Evolutionary conservation across 306 rosid species (phyloP), one percentile per base, ranked within the genome.

Genomic region (Trifolium subterraneum): DNA sequence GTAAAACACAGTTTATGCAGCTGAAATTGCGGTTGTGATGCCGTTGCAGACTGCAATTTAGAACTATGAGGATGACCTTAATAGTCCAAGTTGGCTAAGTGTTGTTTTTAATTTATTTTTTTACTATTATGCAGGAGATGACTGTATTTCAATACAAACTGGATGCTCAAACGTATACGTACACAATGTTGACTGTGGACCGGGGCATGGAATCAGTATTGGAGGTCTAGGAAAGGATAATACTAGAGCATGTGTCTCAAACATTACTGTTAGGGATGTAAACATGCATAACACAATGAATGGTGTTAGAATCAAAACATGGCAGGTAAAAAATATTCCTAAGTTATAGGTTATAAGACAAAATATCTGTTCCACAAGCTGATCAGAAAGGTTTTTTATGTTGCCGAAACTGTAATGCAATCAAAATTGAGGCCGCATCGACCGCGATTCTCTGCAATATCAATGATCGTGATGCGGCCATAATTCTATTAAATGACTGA

Each of bases 181-280:
- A 71, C 98, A 94, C 81, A 91, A 90, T 16, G 90, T 94, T 69
- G 84, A 94, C 73, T 94, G 98, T 8, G 97, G 98, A 39, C 98
- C 98, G 35, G 98, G 98, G 51, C 98, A 94, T 48, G 98, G 98
- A 78, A 93, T 93, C 89, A 93, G 97, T 92, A 93, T 93, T 44
- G 98, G 98, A 75, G 20, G 98, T 82, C 86, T 94, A 38, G 98
- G 98, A 64, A 89, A 83, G 82, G 97, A 84, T 71, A 88, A 90
- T 78, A 89, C 94, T 35, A 88, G 86, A 81, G 97, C 98, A 15
- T 94, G 98, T 64, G 98, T 94, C 81, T 88, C 98, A 58, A 94
- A 94, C 85, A 91, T 94, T 82, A 94, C 98, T 1, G 64, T 94
- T 70, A 89, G 97, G 36, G 97, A 93, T 50, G 85, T 93, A 27